Conservation (phyloP, 495 filamentous ascomycete species). For the Penicillium canariense region DNA sequence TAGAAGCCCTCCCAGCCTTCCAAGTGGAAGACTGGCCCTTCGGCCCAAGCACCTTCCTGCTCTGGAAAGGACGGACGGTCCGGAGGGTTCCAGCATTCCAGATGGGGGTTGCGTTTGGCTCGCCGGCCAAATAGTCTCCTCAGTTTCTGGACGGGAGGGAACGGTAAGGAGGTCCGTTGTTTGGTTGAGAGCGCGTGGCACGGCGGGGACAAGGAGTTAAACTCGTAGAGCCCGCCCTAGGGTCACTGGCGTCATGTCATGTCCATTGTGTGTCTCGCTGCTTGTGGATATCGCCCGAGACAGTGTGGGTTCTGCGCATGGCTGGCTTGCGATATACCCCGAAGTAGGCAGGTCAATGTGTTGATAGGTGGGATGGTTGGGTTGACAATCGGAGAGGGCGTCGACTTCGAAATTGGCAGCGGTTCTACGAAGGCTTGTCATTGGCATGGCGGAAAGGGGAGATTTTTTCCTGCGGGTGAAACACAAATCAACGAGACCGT, state of each 20-base stretch:
- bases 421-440: no score
- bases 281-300: conserved; percentile 1
- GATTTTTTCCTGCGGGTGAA: not conserved
- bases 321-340: no score
- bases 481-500: not conserved
- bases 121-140: no score
- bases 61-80: conserved; percentile 17
- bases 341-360: not conserved
- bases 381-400: not conserved
- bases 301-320: not conserved
- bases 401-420: no score
- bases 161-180: not conserved
- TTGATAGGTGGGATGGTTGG: not conserved
- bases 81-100: conserved; percentile 2
- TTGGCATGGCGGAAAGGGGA: not conserved
- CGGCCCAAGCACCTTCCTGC: conserved; percentile 25
- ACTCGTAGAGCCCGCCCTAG: not conserved
- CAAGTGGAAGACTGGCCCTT: not conserved
- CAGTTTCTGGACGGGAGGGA: not conserved
- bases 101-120: not conserved
- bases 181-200: not conserved
- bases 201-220: not conserved
- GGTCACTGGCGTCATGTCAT: not conserved
- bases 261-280: not conserved
- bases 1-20: not conserved